Conservation (phyloP, 192 early-diverging fungal species). For the Umbelopsis sp. region DNA sequence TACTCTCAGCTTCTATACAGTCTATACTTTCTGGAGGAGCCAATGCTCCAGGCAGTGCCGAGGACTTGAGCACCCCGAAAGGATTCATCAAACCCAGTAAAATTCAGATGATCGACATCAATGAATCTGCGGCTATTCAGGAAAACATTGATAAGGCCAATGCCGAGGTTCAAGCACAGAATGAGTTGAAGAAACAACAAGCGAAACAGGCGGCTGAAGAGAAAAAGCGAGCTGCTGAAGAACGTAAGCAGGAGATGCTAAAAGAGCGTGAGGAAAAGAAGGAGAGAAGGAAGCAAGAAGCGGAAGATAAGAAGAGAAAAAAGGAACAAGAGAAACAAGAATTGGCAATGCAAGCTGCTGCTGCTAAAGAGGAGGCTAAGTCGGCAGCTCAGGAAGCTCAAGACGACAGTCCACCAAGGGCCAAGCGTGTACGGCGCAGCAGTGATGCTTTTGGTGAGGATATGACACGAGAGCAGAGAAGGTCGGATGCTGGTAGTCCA, state of each 20-base stretch:
- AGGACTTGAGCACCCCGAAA: slow-evolving; percentile 18
- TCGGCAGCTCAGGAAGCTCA: not conserved
- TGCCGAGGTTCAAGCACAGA: slow-evolving; percentile 19
- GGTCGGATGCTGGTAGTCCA: not conserved
- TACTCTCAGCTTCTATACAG: not conserved
- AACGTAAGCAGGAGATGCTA: slow-evolving; percentile 1
- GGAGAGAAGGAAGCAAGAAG: slow-evolving; percentile 9
- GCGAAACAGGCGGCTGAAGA: slow-evolving; percentile 23
- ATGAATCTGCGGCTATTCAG: slow-evolving; percentile 25
- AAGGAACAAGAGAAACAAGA: slow-evolving; percentile 7
- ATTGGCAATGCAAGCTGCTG: slow-evolving; percentile 7
- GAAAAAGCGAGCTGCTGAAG: slow-evolving; percentile 1
- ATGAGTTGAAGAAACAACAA: slow-evolving; percentile 26
- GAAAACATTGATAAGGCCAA: slow-evolving; percentile 17
- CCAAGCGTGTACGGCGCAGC: not conserved
- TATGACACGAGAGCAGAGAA: not conserved
- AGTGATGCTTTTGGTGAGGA: not conserved
- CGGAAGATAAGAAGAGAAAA: slow-evolving; percentile 11
- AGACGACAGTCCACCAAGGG: not conserved
- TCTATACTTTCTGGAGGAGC: slow-evolving; percentile 8
- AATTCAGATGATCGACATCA: slow-evolving; percentile 35
- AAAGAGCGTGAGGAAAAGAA: slow-evolving; percentile 21
- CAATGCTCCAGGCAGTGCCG: not conserved
- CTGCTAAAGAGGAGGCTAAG: slow-evolving; percentile 3
- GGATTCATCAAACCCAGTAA: slow-evolving; percentile 25